These are phyloP conservation scores for Peniophora sp. DNA, from an alignment of 1,284 basidiomycete species.

Conservation along the genomic window DNA sequence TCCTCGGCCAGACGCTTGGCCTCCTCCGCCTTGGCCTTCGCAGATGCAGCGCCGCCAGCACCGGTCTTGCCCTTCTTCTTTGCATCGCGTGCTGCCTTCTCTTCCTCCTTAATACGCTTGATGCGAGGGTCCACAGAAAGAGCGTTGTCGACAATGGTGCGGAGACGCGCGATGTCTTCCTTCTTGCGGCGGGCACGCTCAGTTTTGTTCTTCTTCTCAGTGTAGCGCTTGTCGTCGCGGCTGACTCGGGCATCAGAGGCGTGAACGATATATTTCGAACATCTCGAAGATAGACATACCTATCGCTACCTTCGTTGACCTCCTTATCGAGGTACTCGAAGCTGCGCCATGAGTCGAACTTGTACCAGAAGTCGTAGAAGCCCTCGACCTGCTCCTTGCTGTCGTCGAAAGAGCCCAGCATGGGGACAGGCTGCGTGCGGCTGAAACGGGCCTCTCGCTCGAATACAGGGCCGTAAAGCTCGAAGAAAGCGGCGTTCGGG, in stretches of 20 bases:
- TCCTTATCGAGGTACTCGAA: conserved; percentile 99
- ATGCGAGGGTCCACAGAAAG: conserved; percentile 89
- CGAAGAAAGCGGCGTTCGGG: conserved; percentile 57
- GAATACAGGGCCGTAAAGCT: conserved; percentile 70
- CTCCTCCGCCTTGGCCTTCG: conserved; percentile 64
- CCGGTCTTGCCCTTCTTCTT: conserved; percentile 70
- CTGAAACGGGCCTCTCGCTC: conserved; percentile 91
- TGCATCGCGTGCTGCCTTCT: conserved; percentile 90
- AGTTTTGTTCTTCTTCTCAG: conserved; percentile 98
- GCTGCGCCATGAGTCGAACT: conserved; percentile 97
- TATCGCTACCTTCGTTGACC: conserved; percentile 95
- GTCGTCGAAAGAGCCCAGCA: conserved; percentile 67
- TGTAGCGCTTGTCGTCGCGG: conserved; percentile 98
- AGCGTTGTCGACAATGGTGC: conserved; percentile 83
- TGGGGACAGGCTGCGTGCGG: conserved; percentile 79
- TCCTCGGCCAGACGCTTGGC: conserved; percentile 70
- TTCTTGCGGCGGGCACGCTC: conserved; percentile 96
- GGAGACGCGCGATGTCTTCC: conserved; percentile 91
- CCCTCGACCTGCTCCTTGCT: conserved; percentile 80
- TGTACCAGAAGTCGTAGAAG: conserved; percentile 99
- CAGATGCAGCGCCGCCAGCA: conserved; percentile 37
- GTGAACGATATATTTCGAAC: conserved; percentile 1
- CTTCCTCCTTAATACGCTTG: conserved; percentile 94
- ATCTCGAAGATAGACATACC: conserved; percentile 35
- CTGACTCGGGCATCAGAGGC: conserved; percentile 31